Percentiles rank a stretch among this genome's conserved stretches.
Conservation (phyloP, 2,329 filamentous ascomycete species). For the Fusarium hostae region DNA sequence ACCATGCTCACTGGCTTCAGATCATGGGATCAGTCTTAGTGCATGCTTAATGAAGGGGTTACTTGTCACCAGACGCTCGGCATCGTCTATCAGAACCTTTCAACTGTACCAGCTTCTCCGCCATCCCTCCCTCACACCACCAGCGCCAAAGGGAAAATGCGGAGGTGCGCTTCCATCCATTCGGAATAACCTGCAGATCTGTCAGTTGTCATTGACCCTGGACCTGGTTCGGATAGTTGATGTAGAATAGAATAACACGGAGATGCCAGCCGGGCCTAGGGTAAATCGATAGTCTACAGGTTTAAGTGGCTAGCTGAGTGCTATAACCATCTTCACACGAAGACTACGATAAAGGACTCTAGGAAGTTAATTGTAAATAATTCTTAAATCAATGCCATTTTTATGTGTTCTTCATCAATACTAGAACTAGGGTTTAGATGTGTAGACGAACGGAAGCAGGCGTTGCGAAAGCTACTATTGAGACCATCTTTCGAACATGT, state of each 20-base stretch:
- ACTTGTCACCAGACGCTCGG: conserved; percentile 10
- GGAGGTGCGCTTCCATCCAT: conserved; percentile 1
- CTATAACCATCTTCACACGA: background rate
- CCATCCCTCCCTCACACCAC: background rate
- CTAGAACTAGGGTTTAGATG: fast-evolving
- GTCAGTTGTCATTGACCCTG: background rate
- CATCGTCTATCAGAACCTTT: background rate
- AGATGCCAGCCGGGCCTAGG: background rate
- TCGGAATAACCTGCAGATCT: background rate
- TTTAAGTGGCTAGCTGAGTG: background rate
- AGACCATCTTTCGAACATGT: background rate
- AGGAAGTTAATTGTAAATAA: background rate
- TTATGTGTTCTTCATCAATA: fast-evolving
- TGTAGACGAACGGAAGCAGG: background rate
- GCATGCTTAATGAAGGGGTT: conserved; percentile 16
- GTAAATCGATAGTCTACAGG: background rate
- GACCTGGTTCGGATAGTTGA: background rate
- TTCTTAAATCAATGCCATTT: fast-evolving
- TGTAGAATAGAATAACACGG: background rate
- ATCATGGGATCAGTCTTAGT: conserved; percentile 32
- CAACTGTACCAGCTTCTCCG: background rate
- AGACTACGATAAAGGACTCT: background rate
- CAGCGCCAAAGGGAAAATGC: background rate
- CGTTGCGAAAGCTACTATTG: fast-evolving
- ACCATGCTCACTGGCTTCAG: conserved; percentile 1